These are phyloP conservation scores for Fusarium sublunatum DNA, from an alignment of 2,329 filamentous ascomycete species.

Conservation along the genomic window DNA sequence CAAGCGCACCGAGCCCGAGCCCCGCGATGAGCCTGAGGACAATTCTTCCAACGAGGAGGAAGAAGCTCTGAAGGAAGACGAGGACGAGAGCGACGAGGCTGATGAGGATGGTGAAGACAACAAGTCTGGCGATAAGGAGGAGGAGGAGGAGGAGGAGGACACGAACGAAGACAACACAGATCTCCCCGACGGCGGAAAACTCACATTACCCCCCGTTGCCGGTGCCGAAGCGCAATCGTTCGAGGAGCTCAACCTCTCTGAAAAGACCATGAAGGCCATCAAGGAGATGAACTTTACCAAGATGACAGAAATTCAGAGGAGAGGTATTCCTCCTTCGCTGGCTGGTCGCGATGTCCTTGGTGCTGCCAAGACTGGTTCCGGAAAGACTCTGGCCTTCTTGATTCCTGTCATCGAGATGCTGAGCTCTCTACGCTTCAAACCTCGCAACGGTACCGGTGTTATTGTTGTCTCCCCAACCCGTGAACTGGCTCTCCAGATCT, in stretches of 20 bases:
- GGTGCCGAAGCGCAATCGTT: constrained; percentile 75
- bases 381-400: constrained; percentile 94
- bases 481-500: constrained; percentile 95
- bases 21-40: constrained; percentile 43
- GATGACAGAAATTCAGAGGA: constrained; percentile 95
- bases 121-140: constrained; percentile 45
- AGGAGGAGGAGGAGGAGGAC: constrained; percentile 45
- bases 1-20: constrained; percentile 51
- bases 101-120: constrained; percentile 49
- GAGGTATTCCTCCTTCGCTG: constrained; percentile 86
- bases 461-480: constrained; percentile 93
- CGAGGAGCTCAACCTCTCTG: constrained; percentile 83
- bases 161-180: constrained; percentile 49
- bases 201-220: constrained; percentile 65
- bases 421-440: constrained; percentile 90
- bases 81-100: constrained; percentile 44
- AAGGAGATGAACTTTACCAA: constrained; percentile 90
- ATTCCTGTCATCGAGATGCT: constrained; percentile 96
- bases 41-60: constrained; percentile 46
- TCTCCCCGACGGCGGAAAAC: constrained; percentile 53
- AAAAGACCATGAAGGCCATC: constrained; percentile 89
- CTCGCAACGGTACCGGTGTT: constrained; percentile 90
- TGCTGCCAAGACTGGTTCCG: constrained; percentile 94
- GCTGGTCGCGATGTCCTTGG: constrained; percentile 93
- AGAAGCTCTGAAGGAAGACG: constrained; percentile 45